Base-by-base conservation (phyloP, 768 basidiomycete genomes). In the Lactarius indigo region DNA sequence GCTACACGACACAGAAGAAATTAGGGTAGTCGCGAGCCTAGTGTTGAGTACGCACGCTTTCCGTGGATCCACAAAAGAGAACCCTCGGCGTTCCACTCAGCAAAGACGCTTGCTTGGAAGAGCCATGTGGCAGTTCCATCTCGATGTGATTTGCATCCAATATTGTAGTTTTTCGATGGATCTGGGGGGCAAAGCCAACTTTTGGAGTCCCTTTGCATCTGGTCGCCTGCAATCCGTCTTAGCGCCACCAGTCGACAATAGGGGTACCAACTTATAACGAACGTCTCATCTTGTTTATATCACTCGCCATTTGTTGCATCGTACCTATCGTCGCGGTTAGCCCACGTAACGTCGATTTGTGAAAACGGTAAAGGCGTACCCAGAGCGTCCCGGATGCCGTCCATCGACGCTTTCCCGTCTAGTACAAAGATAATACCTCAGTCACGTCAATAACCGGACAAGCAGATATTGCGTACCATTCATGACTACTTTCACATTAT, bases 151-250 rank as follows among this genome's bases (percentile, higher is more conserved):
- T 47, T 30, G 6, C n/a, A 31, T 1, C 30, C 64, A 26, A 30
- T 55, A 50, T 44, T 65, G 54, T 57, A 35, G 31, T 57, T 57
- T 20, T 26, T 26, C 41, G 35, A 65, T 17, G 64, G 64, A 15
- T 65, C 59, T 23, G 64, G 64, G 1, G 64, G 64, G 3, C 28
- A 42, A 12, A 65, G 59, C 64, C 64, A 65, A 15, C 15, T 8
- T 12, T 13, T 30, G n/a, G 54, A 23, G 7, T 44, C 30, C 2
- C 4, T 7, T 50, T 60, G 59, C 39, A 65, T 12, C 30, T 35
- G 37, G 3, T 65, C 50, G 2, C 58, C 64, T 65, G 37, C 17
- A 18, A 28, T 1, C 12, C 1, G 1, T 20, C 18, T 65, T 18
- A 65, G 54, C 33, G 4, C 23, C 23, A 50, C n/a, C 7, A 0